phyloP scores from a whole-genome alignment of 768 basidiomycete genomes.

The Trametopsis cervina region DNA sequence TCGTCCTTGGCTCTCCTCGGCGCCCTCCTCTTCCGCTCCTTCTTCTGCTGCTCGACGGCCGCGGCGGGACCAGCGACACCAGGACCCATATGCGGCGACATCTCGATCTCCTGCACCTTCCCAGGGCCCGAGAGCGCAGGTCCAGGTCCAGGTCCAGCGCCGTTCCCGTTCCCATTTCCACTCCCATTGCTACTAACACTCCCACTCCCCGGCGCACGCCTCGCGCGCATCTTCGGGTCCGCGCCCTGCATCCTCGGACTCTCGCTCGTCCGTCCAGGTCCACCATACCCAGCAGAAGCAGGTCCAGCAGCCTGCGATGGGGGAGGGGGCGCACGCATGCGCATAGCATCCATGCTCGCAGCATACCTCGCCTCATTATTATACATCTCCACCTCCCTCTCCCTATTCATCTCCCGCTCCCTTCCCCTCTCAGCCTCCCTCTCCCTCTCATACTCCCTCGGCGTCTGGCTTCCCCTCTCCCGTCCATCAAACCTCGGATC shows the following conservation, averaged over 20 bases:
- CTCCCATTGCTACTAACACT: conserved; percentile 28
- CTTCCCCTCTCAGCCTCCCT: conserved; percentile 10
- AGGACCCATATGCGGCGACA: not conserved
- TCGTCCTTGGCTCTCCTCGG: conserved; percentile 32
- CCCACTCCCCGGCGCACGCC: conserved; percentile 15
- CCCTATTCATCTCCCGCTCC: not conserved
- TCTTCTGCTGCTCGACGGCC: conserved; percentile 44
- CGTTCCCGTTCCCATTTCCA: too few relatives aligned
- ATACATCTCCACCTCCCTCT: conserved; percentile 16
- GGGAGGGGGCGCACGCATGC: conserved; percentile 22
- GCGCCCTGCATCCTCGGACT: conserved; percentile 33
- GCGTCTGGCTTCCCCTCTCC: conserved; percentile 20
- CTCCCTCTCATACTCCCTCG: conserved; percentile 36
- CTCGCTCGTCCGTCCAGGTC: conserved; percentile 48
- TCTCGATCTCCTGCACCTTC: not conserved
- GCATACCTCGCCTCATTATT: conserved; percentile 14
- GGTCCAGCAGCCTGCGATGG: conserved; percentile 14
- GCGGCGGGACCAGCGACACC: conserved; percentile 33
- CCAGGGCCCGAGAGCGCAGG: too few relatives aligned
- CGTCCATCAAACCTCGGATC: conserved; percentile 57
- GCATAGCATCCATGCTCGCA: conserved; percentile 18
- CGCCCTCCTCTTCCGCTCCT: conserved; percentile 47
- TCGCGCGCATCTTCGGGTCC: conserved; percentile 1
- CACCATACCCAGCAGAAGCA: conserved; percentile 14
- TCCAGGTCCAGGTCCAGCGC: too few relatives aligned